Conservation (phyloP, 2,329 filamentous ascomycete species). For the Sphaerostilbella broomeana region DNA sequence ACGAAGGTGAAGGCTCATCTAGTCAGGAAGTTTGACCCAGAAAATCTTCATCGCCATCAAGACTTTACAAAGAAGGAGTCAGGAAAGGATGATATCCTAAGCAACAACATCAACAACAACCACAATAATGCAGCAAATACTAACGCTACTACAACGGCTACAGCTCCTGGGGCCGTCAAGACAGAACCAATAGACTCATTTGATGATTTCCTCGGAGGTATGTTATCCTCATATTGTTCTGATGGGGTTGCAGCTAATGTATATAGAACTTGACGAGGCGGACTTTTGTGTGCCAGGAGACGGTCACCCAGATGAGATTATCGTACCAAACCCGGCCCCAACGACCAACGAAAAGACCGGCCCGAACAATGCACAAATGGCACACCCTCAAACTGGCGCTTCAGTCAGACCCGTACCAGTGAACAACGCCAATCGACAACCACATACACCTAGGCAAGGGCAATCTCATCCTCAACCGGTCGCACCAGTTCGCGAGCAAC, state of each 20-base stretch:
- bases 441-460: constrained; percentile 30
- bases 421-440: constrained; percentile 18
- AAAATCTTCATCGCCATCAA: constrained; percentile 73
- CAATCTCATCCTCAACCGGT: constrained; percentile 19
- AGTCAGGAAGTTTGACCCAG: constrained; percentile 64
- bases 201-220: constrained; percentile 46
- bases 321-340: constrained; percentile 36
- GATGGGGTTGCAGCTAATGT: constrained; percentile 32
- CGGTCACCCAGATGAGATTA: constrained; percentile 71
- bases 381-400: constrained; percentile 17
- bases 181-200: constrained; percentile 38
- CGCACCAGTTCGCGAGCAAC: constrained; percentile 14
- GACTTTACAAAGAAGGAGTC: constrained; percentile 63
- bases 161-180: constrained; percentile 19
- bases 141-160: constrained; percentile 1
- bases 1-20: constrained; percentile 78
- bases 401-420: constrained; percentile 16
- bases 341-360: constrained; percentile 17
- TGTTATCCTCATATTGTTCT: constrained; percentile 31
- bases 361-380: constrained; percentile 17
- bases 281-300: constrained; percentile 66
- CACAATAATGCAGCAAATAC: constrained; percentile 2
- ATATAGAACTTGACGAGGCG: constrained; percentile 65
- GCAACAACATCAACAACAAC: background rate
- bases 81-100: constrained; percentile 19